Evolutionary conservation across 2,329 filamentous ascomycete species (phyloP), one percentile per base, ranked within the genome.

Genomic region (Pseudogymnoascus verrucosus): DNA sequence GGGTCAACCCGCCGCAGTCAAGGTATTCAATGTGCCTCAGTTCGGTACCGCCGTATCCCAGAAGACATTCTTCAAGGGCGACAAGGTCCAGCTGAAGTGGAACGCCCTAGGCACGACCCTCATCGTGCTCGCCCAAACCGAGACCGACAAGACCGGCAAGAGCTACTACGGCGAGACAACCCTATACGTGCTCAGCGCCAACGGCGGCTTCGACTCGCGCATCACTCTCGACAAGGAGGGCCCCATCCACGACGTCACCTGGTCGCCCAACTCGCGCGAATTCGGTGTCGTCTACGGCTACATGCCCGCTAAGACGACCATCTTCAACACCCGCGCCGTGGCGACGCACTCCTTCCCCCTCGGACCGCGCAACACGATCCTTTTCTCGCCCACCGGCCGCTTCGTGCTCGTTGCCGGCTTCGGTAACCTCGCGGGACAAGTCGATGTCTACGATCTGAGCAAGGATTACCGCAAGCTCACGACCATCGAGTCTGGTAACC

Each of bases 121-220:
- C 74, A 89, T 99, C 72, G 93, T 98, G 69, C 85, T 99, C 72
- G 93, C 95, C 63, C 93, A 98, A 80, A 99, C 95, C 34, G 95
- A 99, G 67, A 95, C 98, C 62, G 95, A 99, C 78, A 96, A 95
- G 80, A 92, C 92, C 64, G 96, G 96, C 78, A 98, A 98, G 86
- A 97, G 91, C 78, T 99, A 99, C 80, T 99, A 99, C 71, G 95
- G 95, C 74, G 95, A 99, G 80, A 98, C 95, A 8, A 98, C 91
- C 68, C 87, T 99, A 74, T 98, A 98, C 78, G 84, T 99, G 69
- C 84, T 99, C 67, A 96, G 91, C 76, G 89, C 92, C 67, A 96
- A 89, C 72, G 93, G 93, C 67, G 87, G 88, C 59, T 96, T 98
- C 72, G 95, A 99, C 76, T 95, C 93, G 64, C 88, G 95, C 70